Base-by-base conservation (phyloP, 2,329 filamentous ascomycete species). In the Penicillium palitans region DNA sequence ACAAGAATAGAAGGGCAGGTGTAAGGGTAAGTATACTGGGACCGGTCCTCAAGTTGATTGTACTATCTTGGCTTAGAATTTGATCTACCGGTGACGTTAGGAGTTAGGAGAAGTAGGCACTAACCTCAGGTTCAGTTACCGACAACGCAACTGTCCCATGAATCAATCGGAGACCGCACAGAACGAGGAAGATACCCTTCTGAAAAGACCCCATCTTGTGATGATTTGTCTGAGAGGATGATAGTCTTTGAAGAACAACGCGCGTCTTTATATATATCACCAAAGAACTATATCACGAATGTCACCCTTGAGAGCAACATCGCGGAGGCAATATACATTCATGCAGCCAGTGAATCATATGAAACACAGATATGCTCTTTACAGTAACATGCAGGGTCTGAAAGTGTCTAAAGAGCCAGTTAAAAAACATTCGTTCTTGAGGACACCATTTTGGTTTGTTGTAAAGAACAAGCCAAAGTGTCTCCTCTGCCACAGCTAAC, bases 1-100 rank as follows among this genome's bases (percentile, higher is more conserved):
- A 49, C 39, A 6, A 50, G 40, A 27, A 59, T 46, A 3, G 57
- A 50, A 17, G 21, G 31, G 13, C 56, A 58, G 4, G 45, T 55
- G 6, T 31, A 19, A 9, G 35, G 21, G 15, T 27, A 41, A 25
- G 40, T 42, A 4, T 45, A 45, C 1, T n/a, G 2, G 9, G 42
- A 2, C 7, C 37, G 44, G 7, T 35, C 41, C 6, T 45, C 17
- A 4, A 57, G 15, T 6, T n/a, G 0, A 5, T 13, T 21, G 19
- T 21, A 2, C 53, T 57, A 19, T 45, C 2, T 10, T 21, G 19
- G 7, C 15, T 57, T 15, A 57, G 47, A 6, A 27, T 4, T 5
- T 9, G 21, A 7, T 0, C 9, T 10, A 17, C 1, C 17, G 3
- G 39, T 24, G 6, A 29, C 4, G 4, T 45, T n/a, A 13, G 2